Evolutionary conservation across 2,329 filamentous ascomycete species (phyloP).

Genomic region (Penicillium sp.): DNA sequence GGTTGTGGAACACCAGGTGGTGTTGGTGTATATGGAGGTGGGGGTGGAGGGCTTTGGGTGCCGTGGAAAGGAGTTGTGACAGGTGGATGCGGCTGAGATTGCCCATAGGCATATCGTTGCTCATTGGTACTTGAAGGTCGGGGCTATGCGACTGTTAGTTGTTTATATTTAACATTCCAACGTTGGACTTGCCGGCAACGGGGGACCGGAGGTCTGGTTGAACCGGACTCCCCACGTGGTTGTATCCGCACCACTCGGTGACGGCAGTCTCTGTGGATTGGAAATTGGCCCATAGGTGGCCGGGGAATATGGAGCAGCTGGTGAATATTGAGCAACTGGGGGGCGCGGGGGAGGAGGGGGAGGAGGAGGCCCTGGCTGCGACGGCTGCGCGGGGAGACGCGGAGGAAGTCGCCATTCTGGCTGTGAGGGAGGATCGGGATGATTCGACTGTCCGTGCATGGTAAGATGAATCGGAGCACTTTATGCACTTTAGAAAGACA

Average conservation of each 20-base stretch:
- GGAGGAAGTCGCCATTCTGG: conserved; percentile 42
- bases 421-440: conserved; percentile 31
- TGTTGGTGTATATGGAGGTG: conserved; percentile 26
- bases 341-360: conserved; percentile 27
- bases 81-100: conserved; percentile 20
- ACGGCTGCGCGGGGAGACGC: conserved; percentile 24
- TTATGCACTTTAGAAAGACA: not conserved
- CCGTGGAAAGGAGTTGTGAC: conserved; percentile 23
- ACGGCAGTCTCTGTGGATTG: conserved; percentile 22
- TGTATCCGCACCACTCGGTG: conserved; percentile 31
- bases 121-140: conserved; percentile 37
- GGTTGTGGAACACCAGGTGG: conserved; percentile 34
- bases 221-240: conserved; percentile 47
- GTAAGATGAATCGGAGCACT: conserved; percentile 1
- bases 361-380: conserved; percentile 23
- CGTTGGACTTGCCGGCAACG: conserved; percentile 38
- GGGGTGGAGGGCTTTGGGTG: conserved; percentile 12
- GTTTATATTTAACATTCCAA: not conserved
- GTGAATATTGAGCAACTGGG: conserved; percentile 33
- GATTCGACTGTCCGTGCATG: conserved; percentile 39
- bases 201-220: conserved; percentile 35
- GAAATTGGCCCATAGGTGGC: conserved; percentile 39
- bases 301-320: conserved; percentile 36
- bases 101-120: conserved; percentile 21
- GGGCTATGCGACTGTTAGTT: conserved; percentile 28